Base-by-base conservation (phyloP, 208 protist genomes). In the Trypanosoma melophagium region DNA sequence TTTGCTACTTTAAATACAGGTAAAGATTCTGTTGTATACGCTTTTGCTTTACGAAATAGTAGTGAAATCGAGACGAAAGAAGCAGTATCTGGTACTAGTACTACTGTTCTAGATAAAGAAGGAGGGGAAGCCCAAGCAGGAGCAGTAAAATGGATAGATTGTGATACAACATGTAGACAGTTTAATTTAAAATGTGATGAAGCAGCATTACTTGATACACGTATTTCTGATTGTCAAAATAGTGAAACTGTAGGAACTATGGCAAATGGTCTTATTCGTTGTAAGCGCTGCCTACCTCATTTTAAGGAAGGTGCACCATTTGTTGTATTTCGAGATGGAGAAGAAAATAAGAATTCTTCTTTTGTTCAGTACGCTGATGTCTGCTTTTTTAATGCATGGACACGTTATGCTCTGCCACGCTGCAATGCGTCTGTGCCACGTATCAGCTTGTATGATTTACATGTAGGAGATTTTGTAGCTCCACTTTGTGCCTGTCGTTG, bases 331-430 rank as follows among this genome's bases (percentile, higher is more conserved):
- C 2, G 42, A 25, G 19, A 59, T 35, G 28, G 28, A 41, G 25
- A 62, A 57, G 0, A 62, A 4, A 9, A 47, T 2, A 21, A 22
- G 28, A 62, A 56, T 56, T 8, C 12, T 13, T 21, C 28, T 12
- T 62, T 22, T 22, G 13, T 70, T 10, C n/a, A 31, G 13, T 41
- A 62, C 7, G 65, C 65, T 0, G 54, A 61, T 0, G 55, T 66
- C 0, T 73, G 67, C 44, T 73, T 66, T 45, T 73, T 66, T 55
- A 73, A 65, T 56, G 56, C 67, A 21, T 73, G 67, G 67, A 60
- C 52, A 12, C 58, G 58, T 42, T 73, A 66, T 60, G 24, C n/a
- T 17, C 3, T 47, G 28, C 67, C 67, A 28, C 14, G 3, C 13
- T 73, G 67, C 38, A 59, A 73, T 25, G 58, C 55, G 13, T 24